A percentile compares a stretch with the other conserved stretches of the same genome.
Conservation (phyloP, 305 asterid genomes). For the Solanum hybrid region DNA sequence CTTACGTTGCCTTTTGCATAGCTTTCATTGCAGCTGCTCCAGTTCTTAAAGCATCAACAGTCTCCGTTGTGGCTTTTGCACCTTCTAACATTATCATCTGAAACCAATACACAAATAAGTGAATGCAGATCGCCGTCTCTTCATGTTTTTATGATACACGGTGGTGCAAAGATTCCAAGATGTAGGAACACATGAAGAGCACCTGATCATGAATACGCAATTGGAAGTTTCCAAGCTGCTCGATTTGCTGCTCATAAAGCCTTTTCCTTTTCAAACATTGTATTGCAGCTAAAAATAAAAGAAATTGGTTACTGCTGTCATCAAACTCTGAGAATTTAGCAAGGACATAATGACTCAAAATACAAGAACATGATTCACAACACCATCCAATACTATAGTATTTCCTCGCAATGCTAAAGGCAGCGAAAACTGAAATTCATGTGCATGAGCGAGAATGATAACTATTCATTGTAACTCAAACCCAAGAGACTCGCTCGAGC, state of each 20-base stretch:
- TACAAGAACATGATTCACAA: neutral
- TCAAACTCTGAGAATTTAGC: conserved; percentile 1
- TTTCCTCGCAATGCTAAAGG: neutral
- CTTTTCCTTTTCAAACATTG: conserved; percentile 76
- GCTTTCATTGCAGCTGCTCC: conserved; percentile 89
- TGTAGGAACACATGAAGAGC: conserved; percentile 11
- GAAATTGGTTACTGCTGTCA: neutral
- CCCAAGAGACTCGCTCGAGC: neutral
- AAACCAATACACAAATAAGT: conserved; percentile 9
- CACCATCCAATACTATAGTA: neutral
- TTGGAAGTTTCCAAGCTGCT: conserved; percentile 74
- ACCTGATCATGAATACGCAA: conserved; percentile 83
- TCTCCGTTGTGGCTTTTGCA: conserved; percentile 83
- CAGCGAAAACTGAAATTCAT: neutral
- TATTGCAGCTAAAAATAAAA: conserved; percentile 50
- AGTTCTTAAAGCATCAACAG: conserved; percentile 79
- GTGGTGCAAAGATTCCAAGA: neutral
- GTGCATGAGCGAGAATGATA: neutral
- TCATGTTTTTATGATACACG: neutral
- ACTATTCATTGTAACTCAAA: neutral
- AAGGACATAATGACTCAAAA: neutral
- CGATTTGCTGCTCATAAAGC: conserved; percentile 74
- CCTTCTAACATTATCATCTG: conserved; percentile 88
- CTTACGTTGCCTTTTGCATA: conserved; percentile 84
- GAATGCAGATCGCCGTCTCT: neutral